Percentiles rank a stretch among this genome's conserved stretches.
These are phyloP conservation scores for Hymenoscyphus linearis DNA, from an alignment of 2,329 filamentous ascomycete genomes.

Conservation along the genomic window DNA sequence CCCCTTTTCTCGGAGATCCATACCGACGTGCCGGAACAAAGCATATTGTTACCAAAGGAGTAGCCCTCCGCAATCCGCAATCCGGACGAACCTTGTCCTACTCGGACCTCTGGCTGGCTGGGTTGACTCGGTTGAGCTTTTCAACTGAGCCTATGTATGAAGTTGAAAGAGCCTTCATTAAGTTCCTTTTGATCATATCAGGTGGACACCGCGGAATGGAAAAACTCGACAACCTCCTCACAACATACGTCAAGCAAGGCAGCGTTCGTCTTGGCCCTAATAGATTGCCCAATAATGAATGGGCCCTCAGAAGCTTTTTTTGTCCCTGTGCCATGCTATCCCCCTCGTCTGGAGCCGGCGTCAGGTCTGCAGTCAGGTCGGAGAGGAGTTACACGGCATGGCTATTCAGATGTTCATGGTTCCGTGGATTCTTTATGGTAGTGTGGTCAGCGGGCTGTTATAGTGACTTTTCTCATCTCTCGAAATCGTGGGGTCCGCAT, in stretches of 20 bases:
- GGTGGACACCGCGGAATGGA: constrained; percentile 2
- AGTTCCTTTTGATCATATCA: neutral
- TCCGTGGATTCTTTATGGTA: neutral
- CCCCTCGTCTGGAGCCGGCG: neutral
- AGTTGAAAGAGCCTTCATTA: constrained; percentile 3
- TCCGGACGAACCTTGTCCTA: constrained; percentile 9
- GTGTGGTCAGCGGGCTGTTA: neutral
- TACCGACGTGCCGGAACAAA: constrained; percentile 20
- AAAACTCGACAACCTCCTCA: neutral
- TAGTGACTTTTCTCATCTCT: neutral
- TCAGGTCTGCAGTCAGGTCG: neutral
- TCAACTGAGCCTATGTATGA: constrained; percentile 7
- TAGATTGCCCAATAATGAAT: neutral
- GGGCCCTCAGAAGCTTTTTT: neutral
- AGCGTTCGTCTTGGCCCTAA: neutral
- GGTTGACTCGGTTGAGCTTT: constrained; percentile 4
- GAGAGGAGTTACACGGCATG: constrained; percentile 1
- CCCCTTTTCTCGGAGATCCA: constrained; percentile 15
- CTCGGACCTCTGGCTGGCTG: constrained; percentile 11
- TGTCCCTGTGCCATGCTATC: neutral
- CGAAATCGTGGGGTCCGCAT: constrained; percentile 1
- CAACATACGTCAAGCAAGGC: neutral
- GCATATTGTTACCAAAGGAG: constrained; percentile 3
- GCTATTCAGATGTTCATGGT: neutral
- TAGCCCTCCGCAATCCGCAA: neutral